Evolutionary conservation across 768 basidiomycete genomes (phyloP), one percentile per base, ranked within the genome.

Genomic region (Pisolithus orientalis): DNA sequence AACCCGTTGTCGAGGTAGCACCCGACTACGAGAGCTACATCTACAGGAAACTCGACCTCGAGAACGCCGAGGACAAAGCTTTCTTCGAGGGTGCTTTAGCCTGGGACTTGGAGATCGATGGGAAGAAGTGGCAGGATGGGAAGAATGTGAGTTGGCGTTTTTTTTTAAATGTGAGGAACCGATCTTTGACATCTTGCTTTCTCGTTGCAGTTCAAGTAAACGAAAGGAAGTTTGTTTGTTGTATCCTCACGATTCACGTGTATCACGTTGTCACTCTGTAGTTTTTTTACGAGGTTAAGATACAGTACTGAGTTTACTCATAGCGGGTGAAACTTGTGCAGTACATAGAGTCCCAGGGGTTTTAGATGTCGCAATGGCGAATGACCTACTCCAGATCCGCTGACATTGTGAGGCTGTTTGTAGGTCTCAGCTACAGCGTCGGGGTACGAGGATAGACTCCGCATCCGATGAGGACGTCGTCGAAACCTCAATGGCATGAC

Each of bases 51-150:
- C 74, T 98, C 61, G 87, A 96, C 68, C 69, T 93, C 44, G 72
- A 70, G 46, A 85, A 86, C 54, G 75, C 73, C 27, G 83, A 73
- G 16, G 86, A 97, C 62, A 94, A 94, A 77, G 76, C 76, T 55
- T 94, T 88, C 82, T 94, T 98, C 65, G 91, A 93, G 78, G 87
- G 78, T 59, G 90, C 89, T 25, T 80, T 95, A 60, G 90, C 93
- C 45, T 97, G 95, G 95, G 93, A 95, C 74, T 72, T 95, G 55
- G 83, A 87, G 72, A 61, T 96, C 51, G 84, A 85, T 58, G 95
- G 87, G 29, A 93, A 90, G 81, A 80, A 81, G 68, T 96, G 91
- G 90, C 84, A 72, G 47, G 94, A 94, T 72, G 90, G 90, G 58
- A 91, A 91, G 79, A 87, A 84, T 68, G 87, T 91, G 67, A 75